Evolutionary conservation across 2,329 filamentous ascomycete species (phyloP), one percentile per base, ranked within the genome.

Genomic region (Aspergillus pseudoviridinutans): DNA sequence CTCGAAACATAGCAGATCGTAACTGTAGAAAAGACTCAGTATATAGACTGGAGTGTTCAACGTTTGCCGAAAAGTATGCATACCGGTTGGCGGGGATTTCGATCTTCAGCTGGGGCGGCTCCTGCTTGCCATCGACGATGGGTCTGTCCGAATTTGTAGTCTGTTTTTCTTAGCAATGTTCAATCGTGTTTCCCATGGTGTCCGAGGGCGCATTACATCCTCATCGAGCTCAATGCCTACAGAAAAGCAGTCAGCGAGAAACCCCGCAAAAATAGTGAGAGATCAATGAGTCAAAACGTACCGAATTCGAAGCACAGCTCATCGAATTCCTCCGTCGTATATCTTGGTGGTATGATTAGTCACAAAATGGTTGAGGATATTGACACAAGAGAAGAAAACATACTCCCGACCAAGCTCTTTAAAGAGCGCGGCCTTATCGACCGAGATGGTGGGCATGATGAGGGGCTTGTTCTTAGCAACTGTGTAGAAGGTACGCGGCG

Each of bases 291-390:
- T 55, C 28, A 58, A 54, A 72, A 72, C 76, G 63, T 74, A 79
- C 92, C 92, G 73, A 96, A 99, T 71, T 99, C 93, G 83, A 99
- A 99, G 78, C 94, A 97, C 67, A 99, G 83, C 72, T 96, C 90
- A 76, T 99, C 94, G 72, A 99, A 99, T 71, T 96, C 91, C 69
- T 96, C 86, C 63, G 91, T 94, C 55, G 93, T 96, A 77, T 90
- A 93, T 66, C 89, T 92, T 59, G 44, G 32, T 25, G 27, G 14
- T 44, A 22, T 42, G 53, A 53, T 57, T 35, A 62, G 61, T 12
- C 46, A 47, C 51, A 55, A 24, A 35, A 54, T 22, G 50, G 25
- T 61, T 52, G 57, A 64, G 41, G 10, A 44, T 29, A 76, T 17
- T 22, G 12, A 22, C 8, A 5, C 2, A 41, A 44, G 22, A 22